Percentiles rank a stretch among this genome's conserved stretches.
Evolutionary conservation across 305 asterid species (phyloP).

Genomic region (Fraxinus nigra): DNA sequence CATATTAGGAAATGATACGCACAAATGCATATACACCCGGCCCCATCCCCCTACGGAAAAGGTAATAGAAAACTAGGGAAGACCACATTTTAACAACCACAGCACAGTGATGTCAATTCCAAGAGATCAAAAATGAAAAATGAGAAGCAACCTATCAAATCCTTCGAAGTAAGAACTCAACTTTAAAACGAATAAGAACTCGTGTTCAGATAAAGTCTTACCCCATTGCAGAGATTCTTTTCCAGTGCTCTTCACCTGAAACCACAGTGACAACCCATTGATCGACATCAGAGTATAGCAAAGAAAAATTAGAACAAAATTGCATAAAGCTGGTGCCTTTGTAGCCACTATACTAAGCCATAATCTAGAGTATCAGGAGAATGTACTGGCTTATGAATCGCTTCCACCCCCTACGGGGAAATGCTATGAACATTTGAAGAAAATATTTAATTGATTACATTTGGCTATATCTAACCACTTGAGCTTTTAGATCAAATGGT

Average conservation of each 20-base stretch:
- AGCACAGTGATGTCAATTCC: neutral
- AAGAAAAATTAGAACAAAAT: neutral
- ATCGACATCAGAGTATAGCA: neutral
- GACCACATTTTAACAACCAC: neutral
- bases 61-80: neutral
- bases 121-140: neutral
- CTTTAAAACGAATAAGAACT: neutral
- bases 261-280: neutral
- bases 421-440: neutral
- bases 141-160: neutral
- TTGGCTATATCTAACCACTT: neutral
- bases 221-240: conserved; percentile 92
- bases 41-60: neutral
- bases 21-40: neutral
- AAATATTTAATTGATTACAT: neutral
- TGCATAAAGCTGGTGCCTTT: neutral
- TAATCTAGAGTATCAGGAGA: neutral
- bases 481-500: neutral
- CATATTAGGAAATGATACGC: neutral
- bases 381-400: neutral
- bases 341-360: neutral
- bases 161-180: neutral
- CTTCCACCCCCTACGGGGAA: neutral
- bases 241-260: conserved; percentile 74
- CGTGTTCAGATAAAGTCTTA: conserved; percentile 20